A percentile compares a stretch with the other conserved stretches of the same genome.
These are phyloP conservation scores for Kodamaea anthophila DNA, from an alignment of 1,139 yeast genomes.

Conservation along the genomic window DNA sequence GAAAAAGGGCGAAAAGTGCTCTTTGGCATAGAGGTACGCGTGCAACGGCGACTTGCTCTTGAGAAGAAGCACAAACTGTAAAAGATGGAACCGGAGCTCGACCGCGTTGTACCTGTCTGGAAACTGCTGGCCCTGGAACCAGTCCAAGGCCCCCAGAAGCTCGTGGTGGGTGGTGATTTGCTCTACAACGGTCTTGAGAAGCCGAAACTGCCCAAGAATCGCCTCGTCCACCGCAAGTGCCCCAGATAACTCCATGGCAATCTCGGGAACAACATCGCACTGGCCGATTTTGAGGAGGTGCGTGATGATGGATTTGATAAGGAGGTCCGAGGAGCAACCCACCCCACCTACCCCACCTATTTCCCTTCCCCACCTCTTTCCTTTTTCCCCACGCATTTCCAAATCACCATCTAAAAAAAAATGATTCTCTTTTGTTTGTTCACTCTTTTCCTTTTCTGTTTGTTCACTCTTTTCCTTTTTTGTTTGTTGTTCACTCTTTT, in stretches of 20 bases:
- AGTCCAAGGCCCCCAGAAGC: constrained; percentile 25
- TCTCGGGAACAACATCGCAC: constrained; percentile 29
- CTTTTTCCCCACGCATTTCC: constrained; percentile 27
- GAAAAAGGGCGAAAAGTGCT: constrained; percentile 43
- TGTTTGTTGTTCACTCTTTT: background rate
- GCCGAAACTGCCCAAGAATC: constrained; percentile 23
- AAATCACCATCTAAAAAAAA: constrained; percentile 9
- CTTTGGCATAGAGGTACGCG: constrained; percentile 54
- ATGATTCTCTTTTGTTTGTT: constrained; percentile 1
- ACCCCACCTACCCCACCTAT: no score
- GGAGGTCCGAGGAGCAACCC: no score
- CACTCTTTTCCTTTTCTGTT: background rate
- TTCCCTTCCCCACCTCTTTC: no score
- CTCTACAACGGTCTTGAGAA: constrained; percentile 32
- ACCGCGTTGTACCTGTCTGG: constrained; percentile 16
- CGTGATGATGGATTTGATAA: constrained; percentile 35
- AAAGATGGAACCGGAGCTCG: constrained; percentile 60
- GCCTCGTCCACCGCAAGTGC: constrained; percentile 18
- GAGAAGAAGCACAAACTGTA: constrained; percentile 46
- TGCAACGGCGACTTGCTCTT: constrained; percentile 30
- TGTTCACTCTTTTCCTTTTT: background rate
- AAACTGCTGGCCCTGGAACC: constrained; percentile 20
- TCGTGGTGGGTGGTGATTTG: constrained; percentile 31
- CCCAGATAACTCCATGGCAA: constrained; percentile 21
- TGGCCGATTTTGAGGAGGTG: constrained; percentile 41